phyloP scores from a whole-genome alignment of 2,329 filamentous ascomycete genomes.

The Colletotrichum graminicola region DNA sequence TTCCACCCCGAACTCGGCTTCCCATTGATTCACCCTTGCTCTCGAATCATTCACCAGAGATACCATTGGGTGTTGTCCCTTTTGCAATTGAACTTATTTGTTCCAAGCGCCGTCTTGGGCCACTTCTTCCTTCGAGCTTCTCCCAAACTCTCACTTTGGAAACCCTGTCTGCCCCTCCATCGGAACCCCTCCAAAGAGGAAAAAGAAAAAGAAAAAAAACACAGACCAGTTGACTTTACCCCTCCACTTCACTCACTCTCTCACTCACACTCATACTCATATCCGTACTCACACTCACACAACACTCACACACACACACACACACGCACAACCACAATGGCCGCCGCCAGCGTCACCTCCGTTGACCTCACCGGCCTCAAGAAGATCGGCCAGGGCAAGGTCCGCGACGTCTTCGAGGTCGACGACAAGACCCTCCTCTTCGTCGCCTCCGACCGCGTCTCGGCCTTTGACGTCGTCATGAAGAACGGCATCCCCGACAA shows the following conservation, averaged over 20 bases:
- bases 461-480: slow-evolving; percentile 94
- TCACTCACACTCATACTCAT: not conserved
- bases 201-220: no score
- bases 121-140: not conserved
- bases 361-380: slow-evolving; percentile 41
- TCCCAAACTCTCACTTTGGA: not conserved
- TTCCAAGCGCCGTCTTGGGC: not conserved
- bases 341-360: slow-evolving; percentile 35
- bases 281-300: not conserved
- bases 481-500: slow-evolving; percentile 73
- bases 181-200: not conserved
- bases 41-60: no score
- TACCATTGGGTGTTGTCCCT: no score
- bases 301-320: not conserved
- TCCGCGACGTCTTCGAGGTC: slow-evolving; percentile 83
- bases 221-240: slow-evolving; percentile 12
- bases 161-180: slow-evolving; percentile 6
- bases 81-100: no score
- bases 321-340: slow-evolving; percentile 16
- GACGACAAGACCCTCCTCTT: slow-evolving; percentile 81
- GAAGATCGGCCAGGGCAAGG: slow-evolving; percentile 68
- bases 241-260: slow-evolving; percentile 29
- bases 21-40: no score
- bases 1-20: no score
- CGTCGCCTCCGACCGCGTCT: slow-evolving; percentile 90